phyloP scores from a whole-genome alignment of 257 asterid species.

The Gentiana macrophylla region DNA sequence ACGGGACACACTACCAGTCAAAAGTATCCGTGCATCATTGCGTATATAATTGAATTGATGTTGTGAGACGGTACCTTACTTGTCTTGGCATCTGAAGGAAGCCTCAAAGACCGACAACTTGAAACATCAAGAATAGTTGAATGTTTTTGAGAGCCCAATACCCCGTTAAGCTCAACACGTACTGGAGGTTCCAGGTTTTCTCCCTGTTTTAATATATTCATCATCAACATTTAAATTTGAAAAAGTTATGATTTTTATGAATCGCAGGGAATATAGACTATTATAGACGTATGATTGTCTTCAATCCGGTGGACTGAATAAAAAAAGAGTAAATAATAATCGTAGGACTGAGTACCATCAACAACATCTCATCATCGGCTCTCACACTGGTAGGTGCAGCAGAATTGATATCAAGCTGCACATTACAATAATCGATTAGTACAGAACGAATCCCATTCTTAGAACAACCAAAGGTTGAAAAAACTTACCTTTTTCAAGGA shows the following conservation, averaged over 20 bases:
- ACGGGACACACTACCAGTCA: neutral
- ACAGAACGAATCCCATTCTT: neutral
- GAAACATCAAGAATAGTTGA: conserved; percentile 49
- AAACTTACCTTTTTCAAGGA: conserved; percentile 26
- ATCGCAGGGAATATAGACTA: neutral
- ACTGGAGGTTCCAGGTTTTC: conserved; percentile 15
- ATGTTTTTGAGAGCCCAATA: conserved; percentile 25
- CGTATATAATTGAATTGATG: neutral
- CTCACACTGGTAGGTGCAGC: neutral
- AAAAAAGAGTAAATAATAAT: neutral
- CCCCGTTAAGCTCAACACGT: conserved; percentile 14
- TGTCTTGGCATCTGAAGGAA: conserved; percentile 36
- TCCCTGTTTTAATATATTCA: conserved; percentile 20
- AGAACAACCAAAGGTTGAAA: conserved; percentile 5
- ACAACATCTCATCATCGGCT: neutral
- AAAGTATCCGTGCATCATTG: neutral
- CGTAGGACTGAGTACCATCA: neutral
- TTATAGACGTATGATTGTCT: neutral
- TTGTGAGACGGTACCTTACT: conserved; percentile 27
- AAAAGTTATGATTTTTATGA: neutral
- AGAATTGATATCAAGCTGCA: conserved; percentile 21
- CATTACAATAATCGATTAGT: conserved; percentile 2
- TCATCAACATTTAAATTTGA: conserved; percentile 1
- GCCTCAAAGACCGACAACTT: conserved; percentile 38
- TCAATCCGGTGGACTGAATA: neutral